Evolutionary conservation across 768 basidiomycete species (phyloP).

Genomic region (Chiua virens): DNA sequence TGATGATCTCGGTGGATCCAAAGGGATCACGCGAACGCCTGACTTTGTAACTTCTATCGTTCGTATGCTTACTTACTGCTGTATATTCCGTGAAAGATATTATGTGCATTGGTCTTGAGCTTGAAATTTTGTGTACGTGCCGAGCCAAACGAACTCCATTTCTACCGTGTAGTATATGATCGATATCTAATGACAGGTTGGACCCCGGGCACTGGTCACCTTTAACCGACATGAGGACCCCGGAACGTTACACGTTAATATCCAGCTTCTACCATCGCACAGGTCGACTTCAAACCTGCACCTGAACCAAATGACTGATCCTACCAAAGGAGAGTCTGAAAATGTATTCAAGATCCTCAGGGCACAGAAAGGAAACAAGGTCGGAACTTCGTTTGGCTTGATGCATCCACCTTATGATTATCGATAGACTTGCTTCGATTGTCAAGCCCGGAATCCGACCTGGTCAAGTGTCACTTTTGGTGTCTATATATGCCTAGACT

Average conservation of each 20-base stretch:
- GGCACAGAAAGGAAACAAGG: conserved; percentile 88
- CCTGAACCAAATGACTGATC: conserved; percentile 56
- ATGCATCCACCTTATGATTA: conserved; percentile 2
- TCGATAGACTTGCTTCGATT: conserved; percentile 86
- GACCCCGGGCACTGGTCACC: conserved; percentile 11
- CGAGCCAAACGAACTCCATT: too few species aligned
- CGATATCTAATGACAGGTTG: too few species aligned
- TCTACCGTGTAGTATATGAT: too few species aligned
- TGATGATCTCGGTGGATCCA: conserved; percentile 1
- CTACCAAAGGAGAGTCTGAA: conserved; percentile 84
- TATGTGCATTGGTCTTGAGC: too few species aligned
- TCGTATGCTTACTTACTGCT: too few species aligned
- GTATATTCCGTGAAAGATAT: too few species aligned
- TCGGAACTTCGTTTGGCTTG: conserved; percentile 21
- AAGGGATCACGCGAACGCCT: background rate
- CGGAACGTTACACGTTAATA: conserved; percentile 19
- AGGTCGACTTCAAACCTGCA: conserved; percentile 5
- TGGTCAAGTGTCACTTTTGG: conserved; percentile 98
- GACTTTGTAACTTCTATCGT: background rate
- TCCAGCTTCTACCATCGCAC: conserved; percentile 1
- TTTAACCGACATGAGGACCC: conserved; percentile 8
- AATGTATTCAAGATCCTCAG: conserved; percentile 82
- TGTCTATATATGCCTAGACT: conserved; percentile 96
- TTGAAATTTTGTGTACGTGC: too few species aligned
- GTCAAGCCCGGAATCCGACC: conserved; percentile 92